Evolutionary conservation across 176 grass and related monocot genomes (phyloP).

Genomic region (Oryza coarctata): DNA sequence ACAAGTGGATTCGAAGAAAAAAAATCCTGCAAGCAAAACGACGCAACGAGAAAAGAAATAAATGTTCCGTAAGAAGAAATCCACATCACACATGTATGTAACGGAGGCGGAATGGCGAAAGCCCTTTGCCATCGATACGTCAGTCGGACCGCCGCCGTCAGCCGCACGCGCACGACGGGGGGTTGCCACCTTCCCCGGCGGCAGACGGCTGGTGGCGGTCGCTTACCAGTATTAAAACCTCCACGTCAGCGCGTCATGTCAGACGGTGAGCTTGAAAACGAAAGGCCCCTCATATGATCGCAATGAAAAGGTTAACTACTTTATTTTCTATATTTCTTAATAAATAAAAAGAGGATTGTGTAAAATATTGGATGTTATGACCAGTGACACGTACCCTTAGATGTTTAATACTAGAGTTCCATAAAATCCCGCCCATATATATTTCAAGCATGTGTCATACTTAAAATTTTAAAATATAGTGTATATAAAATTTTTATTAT

Average conservation of each 20-base stretch:
- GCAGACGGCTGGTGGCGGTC: conserved; percentile 1
- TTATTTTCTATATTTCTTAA: too few species aligned
- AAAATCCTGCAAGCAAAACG: not conserved
- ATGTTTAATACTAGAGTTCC: too few species aligned
- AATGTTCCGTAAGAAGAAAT: not conserved
- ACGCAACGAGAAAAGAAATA: not conserved
- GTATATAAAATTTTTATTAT: too few species aligned
- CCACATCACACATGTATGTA: not conserved
- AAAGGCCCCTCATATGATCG: not conserved
- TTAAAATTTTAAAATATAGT: too few species aligned
- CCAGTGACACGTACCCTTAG: too few species aligned
- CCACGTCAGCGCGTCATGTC: conserved; percentile 20
- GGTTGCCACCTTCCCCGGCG: not conserved
- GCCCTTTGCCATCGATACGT: not conserved
- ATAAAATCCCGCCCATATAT: too few species aligned
- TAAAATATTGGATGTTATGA: too few species aligned
- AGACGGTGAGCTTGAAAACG: not conserved
- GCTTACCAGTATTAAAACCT: conserved; percentile 33
- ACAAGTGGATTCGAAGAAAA: not conserved
- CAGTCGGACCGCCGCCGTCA: conserved; percentile 12
- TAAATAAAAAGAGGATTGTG: too few species aligned
- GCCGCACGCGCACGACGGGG: conserved; percentile 18
- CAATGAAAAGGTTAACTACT: not conserved
- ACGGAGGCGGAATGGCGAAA: not conserved
- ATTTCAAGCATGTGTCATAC: too few species aligned